A percentile compares a stretch with the other conserved stretches of the same genome.
Conservation (phyloP, 208 protist genomes). For the Phytomonas francai region DNA sequence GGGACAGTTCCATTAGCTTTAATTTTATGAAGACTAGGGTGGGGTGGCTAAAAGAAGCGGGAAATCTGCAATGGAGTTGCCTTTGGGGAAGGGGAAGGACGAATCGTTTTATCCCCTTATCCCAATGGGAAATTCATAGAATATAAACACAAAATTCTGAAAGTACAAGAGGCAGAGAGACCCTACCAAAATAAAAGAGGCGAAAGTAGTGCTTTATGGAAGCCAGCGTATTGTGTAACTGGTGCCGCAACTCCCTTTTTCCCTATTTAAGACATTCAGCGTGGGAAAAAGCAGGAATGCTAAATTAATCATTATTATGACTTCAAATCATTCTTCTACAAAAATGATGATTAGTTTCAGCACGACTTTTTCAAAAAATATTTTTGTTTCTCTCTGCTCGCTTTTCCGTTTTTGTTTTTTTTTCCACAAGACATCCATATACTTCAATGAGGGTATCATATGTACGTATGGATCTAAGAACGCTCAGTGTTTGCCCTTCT, state of each 20-base stretch:
- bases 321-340: neutral
- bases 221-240: neutral
- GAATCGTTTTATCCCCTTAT: neutral
- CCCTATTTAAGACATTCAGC: neutral
- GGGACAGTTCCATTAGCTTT: neutral
- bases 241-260: neutral
- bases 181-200: neutral
- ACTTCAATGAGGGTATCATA: neutral
- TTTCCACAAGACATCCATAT: neutral
- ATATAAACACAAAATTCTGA: neutral
- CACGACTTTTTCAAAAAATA: neutral
- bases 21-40: neutral
- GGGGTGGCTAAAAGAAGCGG: neutral
- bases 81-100: neutral
- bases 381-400: neutral
- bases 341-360: neutral
- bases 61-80: neutral
- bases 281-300: neutral
- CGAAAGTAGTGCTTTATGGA: neutral
- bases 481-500: neutral
- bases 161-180: neutral
- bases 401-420: neutral
- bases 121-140: neutral
- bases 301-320: neutral
- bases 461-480: neutral